Base-by-base conservation (phyloP, 352 stramenopile species). In the Pythium insidiosum region DNA sequence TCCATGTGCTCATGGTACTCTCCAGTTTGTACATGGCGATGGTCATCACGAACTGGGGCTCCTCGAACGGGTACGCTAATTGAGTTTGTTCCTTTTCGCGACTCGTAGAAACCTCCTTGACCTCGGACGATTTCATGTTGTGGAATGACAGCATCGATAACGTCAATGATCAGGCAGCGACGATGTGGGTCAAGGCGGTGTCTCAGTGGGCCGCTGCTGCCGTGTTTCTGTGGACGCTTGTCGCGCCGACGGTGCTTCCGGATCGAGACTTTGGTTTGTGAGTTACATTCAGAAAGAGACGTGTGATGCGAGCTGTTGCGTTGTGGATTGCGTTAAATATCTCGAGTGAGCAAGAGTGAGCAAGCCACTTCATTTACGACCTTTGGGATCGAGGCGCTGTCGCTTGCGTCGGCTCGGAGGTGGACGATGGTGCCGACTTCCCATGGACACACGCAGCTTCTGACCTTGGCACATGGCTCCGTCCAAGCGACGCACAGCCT, bases 171-270 rank as follows among this genome's bases (percentile, higher is more conserved):
- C 58, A 84, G 29, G 56, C 78, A 5, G 67, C 86, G 20, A 89
- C 73, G 4, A 98, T 98, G 93, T 98, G 89, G 88, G 94, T 98
- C 42, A 88, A 97, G 21, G 89, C 95, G 53, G 66, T 69, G 13
- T 94, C 84, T 16, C 89, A 98, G 56, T 98, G 93, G 93, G 62
- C 87, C 10, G 83, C 78, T 7, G 73, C 94, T 6, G 57, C 72
- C 7, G 56, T 98, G 4, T 98, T 98, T 57, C 49, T 94, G 6
- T 98, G 95, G 95, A 97, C 93, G 4, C 68, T 98, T 15, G 43
- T 97, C 13, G 95, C 93, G 11, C 94, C 95, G 16, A 66, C 57
- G 9, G 28, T 98, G 2, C 95, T 98, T 52, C 91, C 92, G 1
- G 74, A 95, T 52, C 73, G 91, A 16, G 90, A 98, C 47, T 98